phyloP scores from a whole-genome alignment of 495 filamentous ascomycete genomes.

The Xylaria longipes region DNA sequence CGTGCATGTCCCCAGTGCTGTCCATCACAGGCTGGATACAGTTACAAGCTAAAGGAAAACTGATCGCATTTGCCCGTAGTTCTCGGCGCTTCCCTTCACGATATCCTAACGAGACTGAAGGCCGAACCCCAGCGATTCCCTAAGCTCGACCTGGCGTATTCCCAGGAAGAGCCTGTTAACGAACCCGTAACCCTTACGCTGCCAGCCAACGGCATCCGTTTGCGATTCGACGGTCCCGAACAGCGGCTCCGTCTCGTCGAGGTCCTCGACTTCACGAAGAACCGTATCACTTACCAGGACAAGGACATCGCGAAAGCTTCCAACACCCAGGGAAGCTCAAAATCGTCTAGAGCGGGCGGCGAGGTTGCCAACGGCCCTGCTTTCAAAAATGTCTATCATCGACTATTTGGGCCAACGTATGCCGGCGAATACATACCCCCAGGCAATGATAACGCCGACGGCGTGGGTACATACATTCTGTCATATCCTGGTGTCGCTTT shows the following conservation, averaged over 20 bases:
- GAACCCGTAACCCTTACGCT: constrained; percentile 75
- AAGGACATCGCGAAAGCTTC: constrained; percentile 77
- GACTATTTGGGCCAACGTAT: constrained; percentile 88
- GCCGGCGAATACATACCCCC: constrained; percentile 83
- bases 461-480: constrained; percentile 73
- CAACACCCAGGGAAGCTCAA: constrained; percentile 51
- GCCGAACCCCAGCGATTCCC: constrained; percentile 82
- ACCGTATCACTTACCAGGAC: constrained; percentile 79
- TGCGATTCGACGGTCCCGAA: constrained; percentile 93
- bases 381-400: constrained; percentile 91
- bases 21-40: background rate
- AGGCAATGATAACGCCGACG: constrained; percentile 33
- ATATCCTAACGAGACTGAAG: constrained; percentile 83
- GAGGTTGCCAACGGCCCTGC: constrained; percentile 68
- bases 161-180: constrained; percentile 69
- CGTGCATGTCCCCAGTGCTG: constrained; percentile 28
- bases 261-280: constrained; percentile 88
- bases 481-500: constrained; percentile 96
- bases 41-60: background rate
- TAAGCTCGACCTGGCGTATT: constrained; percentile 80
- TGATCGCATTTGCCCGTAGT: constrained; percentile 52
- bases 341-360: constrained; percentile 38
- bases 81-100: constrained; percentile 88
- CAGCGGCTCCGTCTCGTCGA: constrained; percentile 92
- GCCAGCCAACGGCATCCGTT: constrained; percentile 82